Evolutionary conservation across 169 alveolate species (phyloP), one percentile per base, ranked within the genome.

Genomic region (Cyclospora cayetanensis): DNA sequence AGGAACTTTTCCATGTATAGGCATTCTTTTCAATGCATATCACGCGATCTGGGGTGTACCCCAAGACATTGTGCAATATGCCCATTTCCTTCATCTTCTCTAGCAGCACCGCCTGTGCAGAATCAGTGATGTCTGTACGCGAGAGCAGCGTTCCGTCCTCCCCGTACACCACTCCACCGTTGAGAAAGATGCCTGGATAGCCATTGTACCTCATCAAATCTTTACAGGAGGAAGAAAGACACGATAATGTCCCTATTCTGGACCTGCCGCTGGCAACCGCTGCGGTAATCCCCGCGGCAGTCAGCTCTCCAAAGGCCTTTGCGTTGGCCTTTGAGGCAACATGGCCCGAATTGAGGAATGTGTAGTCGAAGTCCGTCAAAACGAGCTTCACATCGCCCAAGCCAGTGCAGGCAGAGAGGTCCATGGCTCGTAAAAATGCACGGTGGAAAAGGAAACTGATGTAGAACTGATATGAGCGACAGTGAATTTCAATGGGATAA

Each of bases 141-240:
- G 77, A 46, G 25, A 94, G 82, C 55, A 79, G 34, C 29, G 84
- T 70, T 27, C 95, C 96, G n/a, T 85, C 84, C 27, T n/a, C 63
- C 31, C 86, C 95, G 79, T 90, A 92, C 29, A 93, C 94, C 37
- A 92, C 89, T 34, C 94, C 76, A 3, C 96, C 96, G 53, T 94
- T 94, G 43, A 94, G 70, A 55, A 83, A 94, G 55, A 94, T 90
- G 29, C 96, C 96, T 7, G 96, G 96, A 11, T 53, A 63, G 35
- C 92, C 91, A 60, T 52, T 42, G 53, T 77, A 80, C 80, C 42
- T 53, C 94, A 90, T 79, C 20, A 25, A 76, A 70, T 25, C 89
- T 4, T 29, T n/a, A 60, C 22, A 29, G 37, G 66, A 68, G 4
- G 46, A 70, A 29, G 80, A 31, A n/a, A 89, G 46, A 22, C 93